phyloP scores from a whole-genome alignment of 768 basidiomycete genomes.

The Exidia glandulosa region DNA sequence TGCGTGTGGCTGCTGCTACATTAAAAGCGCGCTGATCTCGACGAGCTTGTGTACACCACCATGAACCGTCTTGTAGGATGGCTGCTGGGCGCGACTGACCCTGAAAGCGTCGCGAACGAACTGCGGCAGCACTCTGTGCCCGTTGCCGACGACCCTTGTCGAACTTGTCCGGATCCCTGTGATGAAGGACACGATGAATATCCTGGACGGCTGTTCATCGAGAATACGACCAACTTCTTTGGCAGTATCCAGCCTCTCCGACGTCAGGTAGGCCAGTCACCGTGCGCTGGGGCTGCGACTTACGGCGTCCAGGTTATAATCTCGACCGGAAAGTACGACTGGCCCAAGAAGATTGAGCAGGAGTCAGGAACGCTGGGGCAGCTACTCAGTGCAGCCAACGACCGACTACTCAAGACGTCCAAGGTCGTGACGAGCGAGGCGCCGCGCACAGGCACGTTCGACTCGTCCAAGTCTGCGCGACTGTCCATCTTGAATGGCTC shows the following conservation, averaged over 20 bases:
- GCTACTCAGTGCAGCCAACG: conserved; percentile 28
- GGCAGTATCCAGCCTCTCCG: conserved; percentile 77
- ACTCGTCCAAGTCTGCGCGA: conserved; percentile 40
- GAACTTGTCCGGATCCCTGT: conserved; percentile 21
- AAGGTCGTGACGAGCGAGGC: conserved; percentile 9
- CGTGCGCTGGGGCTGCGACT: background rate
- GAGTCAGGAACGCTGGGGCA: conserved; percentile 60
- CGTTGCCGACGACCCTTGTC: conserved; percentile 15
- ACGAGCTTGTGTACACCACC: background rate
- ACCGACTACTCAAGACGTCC: conserved; percentile 10
- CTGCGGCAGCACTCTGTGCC: conserved; percentile 9
- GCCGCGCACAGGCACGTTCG: conserved; percentile 47
- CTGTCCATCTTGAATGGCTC: conserved; percentile 79
- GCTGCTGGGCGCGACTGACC: background rate
- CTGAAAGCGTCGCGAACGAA: background rate
- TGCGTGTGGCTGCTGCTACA: too few relatives aligned
- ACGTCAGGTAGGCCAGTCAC: conserved; percentile 44
- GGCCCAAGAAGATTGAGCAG: conserved; percentile 71
- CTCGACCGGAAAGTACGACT: conserved; percentile 83
- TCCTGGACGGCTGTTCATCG: conserved; percentile 60
- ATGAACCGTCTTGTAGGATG: background rate
- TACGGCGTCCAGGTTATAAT: conserved; percentile 53
- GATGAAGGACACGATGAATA: conserved; percentile 51
- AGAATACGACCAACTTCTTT: conserved; percentile 73
- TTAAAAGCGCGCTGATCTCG: too few relatives aligned